Conservation (phyloP, 2,329 filamentous ascomycete species). For the Sclerotinia subarctica region DNA sequence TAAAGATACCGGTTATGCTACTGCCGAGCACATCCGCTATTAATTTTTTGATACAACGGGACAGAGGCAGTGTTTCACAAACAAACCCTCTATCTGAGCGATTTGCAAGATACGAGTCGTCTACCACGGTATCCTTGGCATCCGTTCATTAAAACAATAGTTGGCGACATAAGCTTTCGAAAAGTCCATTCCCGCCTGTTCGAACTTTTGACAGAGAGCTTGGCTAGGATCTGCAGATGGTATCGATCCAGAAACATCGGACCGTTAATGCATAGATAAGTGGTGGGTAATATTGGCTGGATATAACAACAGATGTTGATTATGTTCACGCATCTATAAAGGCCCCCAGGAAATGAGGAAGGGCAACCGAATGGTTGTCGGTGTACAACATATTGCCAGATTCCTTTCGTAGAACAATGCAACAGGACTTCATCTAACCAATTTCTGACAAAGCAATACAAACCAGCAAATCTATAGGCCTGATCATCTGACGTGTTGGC, state of each 20-base stretch:
- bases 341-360: neutral
- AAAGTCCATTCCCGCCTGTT: slow-evolving; percentile 3
- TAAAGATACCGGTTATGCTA: neutral
- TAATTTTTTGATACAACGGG: slow-evolving; percentile 10
- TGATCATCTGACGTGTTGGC: neutral
- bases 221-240: slow-evolving; percentile 1
- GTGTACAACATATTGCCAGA: neutral
- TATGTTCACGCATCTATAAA: neutral
- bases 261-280: slow-evolving; percentile 2
- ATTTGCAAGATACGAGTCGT: neutral
- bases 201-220: slow-evolving; percentile 13
- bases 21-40: slow-evolving; percentile 4
- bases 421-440: neutral
- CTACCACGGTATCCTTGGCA: neutral
- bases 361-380: neutral
- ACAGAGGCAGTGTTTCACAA: slow-evolving; percentile 10
- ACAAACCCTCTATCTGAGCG: neutral
- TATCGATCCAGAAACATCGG: neutral
- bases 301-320: neutral
- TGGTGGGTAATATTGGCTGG: neutral
- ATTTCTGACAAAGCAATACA: neutral
- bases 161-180: slow-evolving; percentile 4
- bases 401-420: neutral
- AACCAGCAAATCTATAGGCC: neutral
- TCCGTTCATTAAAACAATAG: neutral